Evolutionary conservation across 192 early-diverging fungal genomes (phyloP).

Genomic region (Phycomyces nitens): DNA sequence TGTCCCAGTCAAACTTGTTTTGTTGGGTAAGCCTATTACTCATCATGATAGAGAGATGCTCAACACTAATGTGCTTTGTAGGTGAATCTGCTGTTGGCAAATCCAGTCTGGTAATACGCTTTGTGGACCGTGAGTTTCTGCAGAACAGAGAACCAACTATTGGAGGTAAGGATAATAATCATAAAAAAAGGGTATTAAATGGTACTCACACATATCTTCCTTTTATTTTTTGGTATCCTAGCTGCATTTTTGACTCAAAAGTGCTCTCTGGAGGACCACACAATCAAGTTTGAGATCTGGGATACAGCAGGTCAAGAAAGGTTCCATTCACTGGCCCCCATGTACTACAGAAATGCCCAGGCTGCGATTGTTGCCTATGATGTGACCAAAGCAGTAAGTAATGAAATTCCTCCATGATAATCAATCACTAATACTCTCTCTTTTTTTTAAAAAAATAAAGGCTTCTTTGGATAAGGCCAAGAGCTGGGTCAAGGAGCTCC

Average conservation of each 20-base stretch:
- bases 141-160: constrained; percentile 98
- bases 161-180: no score
- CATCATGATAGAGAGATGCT: neutral
- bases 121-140: constrained; percentile 90
- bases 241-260: constrained; percentile 88
- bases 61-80: constrained; percentile 14
- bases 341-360: constrained; percentile 97
- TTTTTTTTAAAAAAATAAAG: constrained; percentile 19
- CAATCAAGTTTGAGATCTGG: constrained; percentile 78
- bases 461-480: constrained; percentile 91
- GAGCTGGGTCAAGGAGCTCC: constrained; percentile 94
- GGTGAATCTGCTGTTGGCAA: constrained; percentile 92
- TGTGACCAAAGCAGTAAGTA: constrained; percentile 70
- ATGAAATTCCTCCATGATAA: neutral
- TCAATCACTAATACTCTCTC: neutral
- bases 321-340: constrained; percentile 84
- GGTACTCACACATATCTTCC: no score
- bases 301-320: constrained; percentile 95
- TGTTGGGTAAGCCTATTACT: constrained; percentile 55
- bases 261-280: constrained; percentile 76
- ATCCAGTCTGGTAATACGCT: constrained; percentile 86
- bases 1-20: constrained; percentile 92
- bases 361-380: constrained; percentile 95
- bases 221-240: no score
- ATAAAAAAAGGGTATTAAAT: no score